Evolutionary conservation across 345 rosid species (phyloP), one percentile per base, ranked within the genome.

Genomic region (Gossypium mustelinum): DNA sequence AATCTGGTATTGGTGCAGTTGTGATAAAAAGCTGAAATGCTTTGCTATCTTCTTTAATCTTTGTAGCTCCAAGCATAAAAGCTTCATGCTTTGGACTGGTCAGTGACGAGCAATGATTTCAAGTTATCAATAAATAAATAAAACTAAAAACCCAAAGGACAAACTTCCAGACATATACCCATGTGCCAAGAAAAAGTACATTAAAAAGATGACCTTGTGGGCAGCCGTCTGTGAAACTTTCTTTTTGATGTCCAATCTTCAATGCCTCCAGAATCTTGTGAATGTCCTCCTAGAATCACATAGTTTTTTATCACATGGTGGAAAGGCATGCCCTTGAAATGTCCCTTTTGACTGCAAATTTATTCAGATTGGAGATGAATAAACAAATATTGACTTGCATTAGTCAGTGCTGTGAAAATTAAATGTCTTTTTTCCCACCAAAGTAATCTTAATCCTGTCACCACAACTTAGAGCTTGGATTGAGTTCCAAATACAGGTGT

Each of bases 21-120:
- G 90, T 86, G 39, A 90, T 87, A 83, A 84, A 87, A 59, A 90
- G 80, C 78, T 89, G 85, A 75, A 90, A 90, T 68, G 76, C 89
- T 80, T 80, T 77, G 77, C 61, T 77, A 72, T 85, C 85, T 62
- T 76, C 81, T 74, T 81, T 82, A 8, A 69, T 79, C 80, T 85
- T 86, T 9, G 89, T 81, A 63, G 88, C 87, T 81, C 86, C 96
- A 71, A 90, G 77, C 93, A 90, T 85, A 76, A 87, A 90, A 9
- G 89, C 91, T 65, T 89, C 88, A 12, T 87, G 88, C 76, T 89
- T 84, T 54, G 77, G 73, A 77, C 96, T 89, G 82, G 22, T 71
- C 57, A 68, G 73, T 18, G 22, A 73, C 0, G 39, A 45, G 67
- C 45, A 58, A 58, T 14, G 10, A 57, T 43, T 48, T 57, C 22